Evolutionary conservation across 2,329 filamentous ascomycete genomes (phyloP).

Genomic region (Pyrenophora teres): DNA sequence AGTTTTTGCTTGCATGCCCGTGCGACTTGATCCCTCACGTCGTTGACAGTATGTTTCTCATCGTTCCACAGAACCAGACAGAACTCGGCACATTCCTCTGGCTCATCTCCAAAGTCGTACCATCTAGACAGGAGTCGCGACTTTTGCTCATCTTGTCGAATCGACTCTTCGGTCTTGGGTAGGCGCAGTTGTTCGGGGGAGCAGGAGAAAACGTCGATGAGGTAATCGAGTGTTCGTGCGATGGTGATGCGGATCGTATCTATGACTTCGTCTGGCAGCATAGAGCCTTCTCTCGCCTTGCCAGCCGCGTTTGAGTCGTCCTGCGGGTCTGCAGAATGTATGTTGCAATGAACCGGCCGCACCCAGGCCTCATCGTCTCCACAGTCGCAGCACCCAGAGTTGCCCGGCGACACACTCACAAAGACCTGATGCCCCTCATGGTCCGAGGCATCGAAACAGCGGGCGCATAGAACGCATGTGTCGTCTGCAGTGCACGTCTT

Average conservation of each 20-base stretch:
- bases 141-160: constrained; percentile 77
- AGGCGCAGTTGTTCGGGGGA: constrained; percentile 92
- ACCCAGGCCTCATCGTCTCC: constrained; percentile 95
- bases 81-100: constrained; percentile 72
- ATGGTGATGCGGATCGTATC: constrained; percentile 84
- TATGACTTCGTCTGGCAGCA: constrained; percentile 74
- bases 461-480: constrained; percentile 91
- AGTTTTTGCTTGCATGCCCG: constrained; percentile 79
- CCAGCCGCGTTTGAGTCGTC: constrained; percentile 51
- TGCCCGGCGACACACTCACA: constrained; percentile 84
- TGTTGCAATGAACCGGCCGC: constrained; percentile 85
- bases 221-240: constrained; percentile 83
- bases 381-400: constrained; percentile 96
- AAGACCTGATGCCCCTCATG: constrained; percentile 92
- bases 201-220: constrained; percentile 97
- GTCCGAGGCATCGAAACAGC: constrained; percentile 93
- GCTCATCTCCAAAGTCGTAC: constrained; percentile 65
- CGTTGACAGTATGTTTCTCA: constrained; percentile 93
- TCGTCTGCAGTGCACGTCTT: constrained; percentile 93
- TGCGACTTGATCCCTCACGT: constrained; percentile 88
- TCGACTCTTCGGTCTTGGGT: constrained; percentile 79
- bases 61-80: constrained; percentile 95
- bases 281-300: constrained; percentile 60
- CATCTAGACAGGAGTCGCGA: constrained; percentile 79
- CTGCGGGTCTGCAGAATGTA: constrained; percentile 69